phyloP scores from a whole-genome alignment of 768 basidiomycete genomes.

The Psilocybe cubensis region DNA sequence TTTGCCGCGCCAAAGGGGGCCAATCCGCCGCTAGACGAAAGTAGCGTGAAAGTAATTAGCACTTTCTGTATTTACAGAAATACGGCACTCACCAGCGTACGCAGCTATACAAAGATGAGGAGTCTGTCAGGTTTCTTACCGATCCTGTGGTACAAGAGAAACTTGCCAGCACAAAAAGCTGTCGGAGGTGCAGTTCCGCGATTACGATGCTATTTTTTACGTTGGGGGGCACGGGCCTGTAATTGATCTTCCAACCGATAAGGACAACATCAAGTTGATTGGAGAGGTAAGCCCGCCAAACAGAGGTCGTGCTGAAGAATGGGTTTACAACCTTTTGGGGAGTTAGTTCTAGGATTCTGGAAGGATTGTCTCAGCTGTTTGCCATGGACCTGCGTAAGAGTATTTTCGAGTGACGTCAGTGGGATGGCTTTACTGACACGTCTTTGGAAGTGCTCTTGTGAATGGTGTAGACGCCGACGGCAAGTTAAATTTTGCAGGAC shows the following conservation, averaged over 20 bases:
- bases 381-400: conserved; percentile 77
- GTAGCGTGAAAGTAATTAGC: conserved; percentile 57
- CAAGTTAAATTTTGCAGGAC: conserved; percentile 67
- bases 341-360: conserved; percentile 67
- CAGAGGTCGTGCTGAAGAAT: too few relatives aligned
- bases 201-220: conserved; percentile 79
- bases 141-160: conserved; percentile 57
- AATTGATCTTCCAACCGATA: conserved; percentile 67
- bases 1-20: conserved; percentile 67
- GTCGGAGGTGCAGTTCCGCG: conserved; percentile 54
- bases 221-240: conserved; percentile 82
- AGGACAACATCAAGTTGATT: conserved; percentile 58
- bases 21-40: conserved; percentile 70
- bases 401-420: too few relatives aligned
- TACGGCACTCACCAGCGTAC: too few relatives aligned
- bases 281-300: conserved; percentile 49
- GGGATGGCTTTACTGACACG: background rate
- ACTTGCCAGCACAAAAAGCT: conserved; percentile 59
- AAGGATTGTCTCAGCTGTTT: conserved; percentile 74
- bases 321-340: background rate
- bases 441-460: conserved; percentile 56
- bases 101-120: conserved; percentile 61
- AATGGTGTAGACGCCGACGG: conserved; percentile 55
- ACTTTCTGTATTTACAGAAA: too few relatives aligned
- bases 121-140: conserved; percentile 57